Evolutionary conservation across 345 rosid species (phyloP), one percentile per base, ranked within the genome.

Genomic region (Syzygium aqueum): DNA sequence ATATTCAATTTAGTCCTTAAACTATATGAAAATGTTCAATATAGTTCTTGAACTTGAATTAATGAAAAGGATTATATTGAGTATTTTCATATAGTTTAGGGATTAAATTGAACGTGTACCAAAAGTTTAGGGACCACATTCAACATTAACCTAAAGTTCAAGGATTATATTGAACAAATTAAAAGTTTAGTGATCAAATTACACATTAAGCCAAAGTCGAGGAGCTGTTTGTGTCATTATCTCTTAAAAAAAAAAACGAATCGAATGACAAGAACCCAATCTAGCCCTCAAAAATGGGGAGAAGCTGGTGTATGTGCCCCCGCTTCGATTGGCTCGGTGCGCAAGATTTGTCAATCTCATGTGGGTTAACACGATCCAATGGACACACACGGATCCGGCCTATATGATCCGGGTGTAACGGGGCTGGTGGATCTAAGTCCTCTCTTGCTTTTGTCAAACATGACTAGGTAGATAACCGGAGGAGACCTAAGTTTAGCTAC

Each of bases 311-410:
- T 33, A 67, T 33, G 46, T 25, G 33, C 46, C 80, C 40, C 46
- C 40, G 0, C 80, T 33, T 67, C 14, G 17, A 67, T 9, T 67
- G 25, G 12, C 3, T 7, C 22, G 0, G 5, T 6, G 43, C 8
- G 11, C 3, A 30, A 19, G 11, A 65, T 7, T 30, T 16, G 43
- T 65, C 43, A 6, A 65, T 65, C 77, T 65, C 77, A 30, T 0
- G 1, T 15, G 77, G 11, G 19, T 30, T 16, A 6, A 28, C 22
- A 30, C 11, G 0, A 65, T 30, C 10, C 17, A 65, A 65, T 9
- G 0, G 33, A 65, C 11, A 0, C 10, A 16, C 1, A 16, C 16
- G 5, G 33, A 30, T 30, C 22, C 2, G 0, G 43, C 77, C 77
- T 13, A 63, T 63, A 13, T 7, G 73, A 63, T n/a, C 4, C 0